These are phyloP conservation scores for Pilaira anomala DNA, from an alignment of 192 early-diverging fungal genomes.

Conservation along the genomic window DNA sequence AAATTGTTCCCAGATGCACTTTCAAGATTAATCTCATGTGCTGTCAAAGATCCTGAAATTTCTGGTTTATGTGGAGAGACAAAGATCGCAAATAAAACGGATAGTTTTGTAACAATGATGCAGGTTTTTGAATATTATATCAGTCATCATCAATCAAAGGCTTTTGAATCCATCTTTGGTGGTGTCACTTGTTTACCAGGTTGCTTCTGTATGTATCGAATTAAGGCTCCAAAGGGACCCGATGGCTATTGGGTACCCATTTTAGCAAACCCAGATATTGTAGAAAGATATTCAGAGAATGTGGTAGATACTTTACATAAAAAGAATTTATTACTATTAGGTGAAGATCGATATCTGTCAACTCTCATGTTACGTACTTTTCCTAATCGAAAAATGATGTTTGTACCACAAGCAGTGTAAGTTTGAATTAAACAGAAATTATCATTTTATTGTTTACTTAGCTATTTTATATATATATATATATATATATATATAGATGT, in stretches of 20 bases:
- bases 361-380: slow-evolving; percentile 76
- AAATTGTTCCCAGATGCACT: slow-evolving; percentile 74
- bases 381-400: slow-evolving; percentile 69
- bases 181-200: slow-evolving; percentile 81
- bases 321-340: slow-evolving; percentile 72
- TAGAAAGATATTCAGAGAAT: slow-evolving; percentile 82
- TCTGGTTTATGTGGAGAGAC: slow-evolving; percentile 80
- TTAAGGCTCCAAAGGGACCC: slow-evolving; percentile 79
- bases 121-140: slow-evolving; percentile 89
- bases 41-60: slow-evolving; percentile 68
- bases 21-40: slow-evolving; percentile 62
- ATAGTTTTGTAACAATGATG: slow-evolving; percentile 75
- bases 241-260: slow-evolving; percentile 76
- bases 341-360: slow-evolving; percentile 73
- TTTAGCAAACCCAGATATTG: slow-evolving; percentile 77
- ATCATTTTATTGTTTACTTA: slow-evolving; percentile 63
- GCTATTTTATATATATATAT: too few species aligned
- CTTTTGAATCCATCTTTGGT: slow-evolving; percentile 83
- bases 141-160: slow-evolving; percentile 77
- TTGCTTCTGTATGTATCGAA: slow-evolving; percentile 86
- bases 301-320: slow-evolving; percentile 75
- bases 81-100: slow-evolving; percentile 76
- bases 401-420: slow-evolving; percentile 63
- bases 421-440: slow-evolving; percentile 64
- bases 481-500: slow-evolving; percentile 37